Evolutionary conservation across 352 stramenopile genomes (phyloP).

Genomic region (Globisporangium abappressorium): DNA sequence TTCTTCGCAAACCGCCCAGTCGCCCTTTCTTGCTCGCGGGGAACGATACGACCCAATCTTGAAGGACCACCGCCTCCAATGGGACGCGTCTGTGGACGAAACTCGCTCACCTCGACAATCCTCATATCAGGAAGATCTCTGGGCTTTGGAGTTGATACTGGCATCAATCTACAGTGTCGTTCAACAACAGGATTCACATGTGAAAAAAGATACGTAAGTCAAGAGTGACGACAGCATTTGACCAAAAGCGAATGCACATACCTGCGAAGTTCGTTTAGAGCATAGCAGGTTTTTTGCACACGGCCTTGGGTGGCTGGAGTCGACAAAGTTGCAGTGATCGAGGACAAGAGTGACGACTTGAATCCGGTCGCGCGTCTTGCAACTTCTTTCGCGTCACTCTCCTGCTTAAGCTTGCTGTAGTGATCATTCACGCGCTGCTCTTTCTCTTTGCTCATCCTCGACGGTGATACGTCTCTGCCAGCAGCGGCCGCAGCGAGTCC

Average conservation of each 20-base stretch:
- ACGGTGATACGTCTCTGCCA: constrained; percentile 8
- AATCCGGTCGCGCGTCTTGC: constrained; percentile 38
- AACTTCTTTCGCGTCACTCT: constrained; percentile 42
- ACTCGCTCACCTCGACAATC: constrained; percentile 54
- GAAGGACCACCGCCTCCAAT: constrained; percentile 10
- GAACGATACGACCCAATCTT: constrained; percentile 15
- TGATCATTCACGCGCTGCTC: constrained; percentile 45
- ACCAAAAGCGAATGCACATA: constrained; percentile 16
- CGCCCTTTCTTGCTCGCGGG: constrained; percentile 16
- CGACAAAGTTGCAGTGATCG: constrained; percentile 21
- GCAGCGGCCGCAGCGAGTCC: background rate
- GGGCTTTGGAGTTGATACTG: constrained; percentile 33
- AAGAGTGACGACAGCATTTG: background rate
- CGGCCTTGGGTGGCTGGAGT: constrained; percentile 15
- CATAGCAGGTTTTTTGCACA: constrained; percentile 56
- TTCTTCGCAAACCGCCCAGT: constrained; percentile 27
- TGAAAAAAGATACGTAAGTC: background rate
- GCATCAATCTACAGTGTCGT: constrained; percentile 24
- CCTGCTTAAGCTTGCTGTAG: constrained; percentile 56
- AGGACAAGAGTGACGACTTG: constrained; percentile 51
- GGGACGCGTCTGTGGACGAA: constrained; percentile 24
- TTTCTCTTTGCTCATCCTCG: constrained; percentile 35
- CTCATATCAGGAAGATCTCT: constrained; percentile 64
- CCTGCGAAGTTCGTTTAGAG: constrained; percentile 48
- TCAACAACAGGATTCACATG: background rate